Conservation (phyloP, 1,284 basidiomycete genomes). For the Boletus hoseneyae region DNA sequence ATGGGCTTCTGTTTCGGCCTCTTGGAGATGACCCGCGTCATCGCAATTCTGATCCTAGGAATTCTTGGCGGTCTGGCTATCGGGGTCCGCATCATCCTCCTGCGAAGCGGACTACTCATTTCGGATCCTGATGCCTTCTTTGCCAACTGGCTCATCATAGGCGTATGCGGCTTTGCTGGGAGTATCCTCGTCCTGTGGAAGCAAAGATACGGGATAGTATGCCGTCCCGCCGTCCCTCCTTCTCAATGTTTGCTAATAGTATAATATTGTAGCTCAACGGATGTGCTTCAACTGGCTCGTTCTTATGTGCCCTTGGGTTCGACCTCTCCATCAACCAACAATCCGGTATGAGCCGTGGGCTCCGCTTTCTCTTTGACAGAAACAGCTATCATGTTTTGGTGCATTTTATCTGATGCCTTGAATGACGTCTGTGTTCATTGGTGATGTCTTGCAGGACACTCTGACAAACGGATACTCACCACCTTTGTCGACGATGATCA, state of each 20-base stretch:
- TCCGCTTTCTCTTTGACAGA: slow-evolving; percentile 60
- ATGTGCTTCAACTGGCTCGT: slow-evolving; percentile 57
- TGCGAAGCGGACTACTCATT: slow-evolving; percentile 49
- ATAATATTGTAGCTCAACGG: slow-evolving; percentile 39
- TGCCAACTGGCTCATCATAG: slow-evolving; percentile 54
- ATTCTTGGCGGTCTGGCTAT: slow-evolving; percentile 53
- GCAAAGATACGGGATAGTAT: slow-evolving; percentile 52
- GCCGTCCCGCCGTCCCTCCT: slow-evolving; percentile 23
- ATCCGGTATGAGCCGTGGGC: slow-evolving; percentile 56
- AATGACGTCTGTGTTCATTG: neutral
- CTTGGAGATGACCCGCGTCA: slow-evolving; percentile 45
- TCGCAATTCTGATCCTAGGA: slow-evolving; percentile 46
- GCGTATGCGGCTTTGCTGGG: slow-evolving; percentile 40
- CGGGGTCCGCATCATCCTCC: slow-evolving; percentile 51
- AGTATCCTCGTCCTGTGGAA: slow-evolving; percentile 41
- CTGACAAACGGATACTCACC: slow-evolving; percentile 46
- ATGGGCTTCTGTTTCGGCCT: slow-evolving; percentile 51
- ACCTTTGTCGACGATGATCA: slow-evolving; percentile 40
- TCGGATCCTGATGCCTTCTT: slow-evolving; percentile 35
- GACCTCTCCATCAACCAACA: slow-evolving; percentile 58
- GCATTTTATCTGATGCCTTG: slow-evolving; percentile 23
- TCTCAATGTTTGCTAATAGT: slow-evolving; percentile 3
- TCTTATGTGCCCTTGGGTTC: slow-evolving; percentile 50
- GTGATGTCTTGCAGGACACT: slow-evolving; percentile 39
- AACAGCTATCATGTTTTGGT: slow-evolving; percentile 57